These are phyloP conservation scores for Phytophthora melonis DNA, from an alignment of 352 stramenopile genomes.

Conservation along the genomic window DNA sequence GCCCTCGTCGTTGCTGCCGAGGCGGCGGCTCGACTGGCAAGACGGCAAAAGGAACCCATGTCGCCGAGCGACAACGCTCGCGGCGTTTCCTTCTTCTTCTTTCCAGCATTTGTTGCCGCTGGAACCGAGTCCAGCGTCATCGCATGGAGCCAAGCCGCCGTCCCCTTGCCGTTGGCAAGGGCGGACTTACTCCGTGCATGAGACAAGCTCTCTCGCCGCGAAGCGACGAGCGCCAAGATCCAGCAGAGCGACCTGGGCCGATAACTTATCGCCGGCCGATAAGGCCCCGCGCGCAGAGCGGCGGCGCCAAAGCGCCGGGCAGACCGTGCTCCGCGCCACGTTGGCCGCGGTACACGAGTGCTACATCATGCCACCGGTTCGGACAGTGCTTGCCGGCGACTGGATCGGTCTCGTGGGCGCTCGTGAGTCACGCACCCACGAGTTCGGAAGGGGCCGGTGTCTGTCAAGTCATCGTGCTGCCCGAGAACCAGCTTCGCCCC, in stretches of 20 bases:
- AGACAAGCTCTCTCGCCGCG: slow-evolving; percentile 11
- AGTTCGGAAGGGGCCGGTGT: slow-evolving; percentile 33
- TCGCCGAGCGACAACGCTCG: slow-evolving; percentile 16
- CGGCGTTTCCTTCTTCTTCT: slow-evolving; percentile 25
- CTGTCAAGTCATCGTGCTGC: slow-evolving; percentile 27
- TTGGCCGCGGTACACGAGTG: slow-evolving; percentile 10
- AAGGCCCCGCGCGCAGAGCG: slow-evolving; percentile 9
- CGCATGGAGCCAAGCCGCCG: slow-evolving; percentile 14
- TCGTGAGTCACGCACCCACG: slow-evolving; percentile 15
- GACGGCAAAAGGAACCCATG: background rate
- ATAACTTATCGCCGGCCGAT: background rate
- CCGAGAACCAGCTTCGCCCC: slow-evolving; percentile 21
- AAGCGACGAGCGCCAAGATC: slow-evolving; percentile 17
- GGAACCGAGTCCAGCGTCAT: slow-evolving; percentile 21
- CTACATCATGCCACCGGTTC: slow-evolving; percentile 25
- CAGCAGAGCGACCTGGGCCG: slow-evolving; percentile 4
- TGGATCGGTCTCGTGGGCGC: slow-evolving; percentile 5
- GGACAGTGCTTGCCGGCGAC: slow-evolving; percentile 15
- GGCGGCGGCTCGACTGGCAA: slow-evolving; percentile 21
- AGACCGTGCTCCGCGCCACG: slow-evolving; percentile 21
- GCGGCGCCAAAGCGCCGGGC: slow-evolving; percentile 22
- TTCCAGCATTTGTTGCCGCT: slow-evolving; percentile 8
- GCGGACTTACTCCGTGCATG: slow-evolving; percentile 17
- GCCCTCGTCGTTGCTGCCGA: background rate
- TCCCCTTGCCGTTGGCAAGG: slow-evolving; percentile 13